Percentiles rank a stretch among this genome's conserved stretches.
Conservation (phyloP, 805 yeast species). For the Myxozyma mucilagina region DNA sequence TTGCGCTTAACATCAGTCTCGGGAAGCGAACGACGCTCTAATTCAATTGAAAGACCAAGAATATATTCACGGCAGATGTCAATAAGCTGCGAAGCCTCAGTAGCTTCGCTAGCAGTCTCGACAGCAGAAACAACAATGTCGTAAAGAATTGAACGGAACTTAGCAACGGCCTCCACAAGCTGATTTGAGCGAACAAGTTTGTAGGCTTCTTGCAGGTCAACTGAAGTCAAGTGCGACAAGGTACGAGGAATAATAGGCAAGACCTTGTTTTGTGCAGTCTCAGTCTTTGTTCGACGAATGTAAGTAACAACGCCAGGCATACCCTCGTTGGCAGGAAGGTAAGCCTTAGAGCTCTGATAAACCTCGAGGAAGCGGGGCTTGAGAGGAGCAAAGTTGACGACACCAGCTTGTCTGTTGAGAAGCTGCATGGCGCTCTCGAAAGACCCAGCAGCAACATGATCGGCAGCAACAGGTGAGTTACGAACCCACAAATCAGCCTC, state of each 20-base stretch:
- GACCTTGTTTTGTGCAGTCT: slow-evolving; percentile 51
- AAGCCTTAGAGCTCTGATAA: slow-evolving; percentile 75
- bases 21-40: slow-evolving; percentile 79
- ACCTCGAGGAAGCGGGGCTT: slow-evolving; percentile 79
- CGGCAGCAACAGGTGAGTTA: slow-evolving; percentile 86
- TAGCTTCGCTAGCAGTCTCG: slow-evolving; percentile 70
- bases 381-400: slow-evolving; percentile 83
- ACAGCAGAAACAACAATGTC: slow-evolving; percentile 72
- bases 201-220: slow-evolving; percentile 70
- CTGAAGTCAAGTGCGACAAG: slow-evolving; percentile 60
- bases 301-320: slow-evolving; percentile 68
- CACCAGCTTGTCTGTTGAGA: slow-evolving; percentile 84
- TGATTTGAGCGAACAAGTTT: slow-evolving; percentile 80
- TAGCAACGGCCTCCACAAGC: slow-evolving; percentile 73
- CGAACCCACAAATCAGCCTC: slow-evolving; percentile 83
- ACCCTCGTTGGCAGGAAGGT: slow-evolving; percentile 71
- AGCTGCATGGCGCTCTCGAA: slow-evolving; percentile 95
- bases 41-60: slow-evolving; percentile 86
- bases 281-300: slow-evolving; percentile 60
- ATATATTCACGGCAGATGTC: slow-evolving; percentile 84
- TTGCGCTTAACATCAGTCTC: slow-evolving; percentile 68
- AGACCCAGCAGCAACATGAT: slow-evolving; percentile 92
- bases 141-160: slow-evolving; percentile 79
- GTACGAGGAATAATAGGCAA: slow-evolving; percentile 73
- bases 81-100: slow-evolving; percentile 69